Conservation (phyloP, 2,329 filamentous ascomycete species). For the Cladophialophora chaetospira region DNA sequence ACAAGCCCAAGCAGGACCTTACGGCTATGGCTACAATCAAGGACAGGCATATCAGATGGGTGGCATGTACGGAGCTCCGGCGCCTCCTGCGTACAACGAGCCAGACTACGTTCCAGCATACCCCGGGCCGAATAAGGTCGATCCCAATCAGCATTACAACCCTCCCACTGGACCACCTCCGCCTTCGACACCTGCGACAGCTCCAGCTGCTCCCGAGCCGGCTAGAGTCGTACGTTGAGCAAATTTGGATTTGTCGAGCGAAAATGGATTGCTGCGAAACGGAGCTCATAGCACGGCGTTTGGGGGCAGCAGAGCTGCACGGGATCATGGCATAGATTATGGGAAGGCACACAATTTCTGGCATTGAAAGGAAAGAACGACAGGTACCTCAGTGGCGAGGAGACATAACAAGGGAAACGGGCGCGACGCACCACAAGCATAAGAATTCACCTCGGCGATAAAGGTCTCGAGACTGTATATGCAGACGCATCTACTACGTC, state of each 20-base stretch:
- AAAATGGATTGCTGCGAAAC: not conserved
- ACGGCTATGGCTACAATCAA: slow-evolving; percentile 1
- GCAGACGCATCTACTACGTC: no score
- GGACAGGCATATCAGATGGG: slow-evolving; percentile 33
- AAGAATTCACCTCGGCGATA: no score
- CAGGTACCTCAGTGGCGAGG: no score
- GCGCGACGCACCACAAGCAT: no score
- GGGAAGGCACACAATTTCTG: no score
- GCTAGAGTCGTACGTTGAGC: not conserved
- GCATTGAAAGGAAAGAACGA: no score
- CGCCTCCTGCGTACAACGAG: slow-evolving; percentile 32
- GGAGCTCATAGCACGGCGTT: not conserved
- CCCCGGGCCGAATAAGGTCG: slow-evolving; percentile 34
- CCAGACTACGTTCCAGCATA: slow-evolving; percentile 33
- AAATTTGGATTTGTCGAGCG: not conserved
- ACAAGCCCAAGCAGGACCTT: slow-evolving; percentile 12
- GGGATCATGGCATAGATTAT: no score
- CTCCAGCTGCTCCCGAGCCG: slow-evolving; percentile 1
- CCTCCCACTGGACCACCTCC: slow-evolving; percentile 13
- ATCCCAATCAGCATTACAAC: slow-evolving; percentile 33
- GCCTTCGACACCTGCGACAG: not conserved
- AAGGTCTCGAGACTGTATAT: no score
- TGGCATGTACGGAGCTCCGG: slow-evolving; percentile 23
- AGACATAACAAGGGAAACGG: no score
- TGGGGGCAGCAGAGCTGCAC: no score